Percentiles rank a stretch among this genome's conserved stretches.
Conservation (phyloP, 805 yeast genomes). For the Saturnispora sanitii region DNA sequence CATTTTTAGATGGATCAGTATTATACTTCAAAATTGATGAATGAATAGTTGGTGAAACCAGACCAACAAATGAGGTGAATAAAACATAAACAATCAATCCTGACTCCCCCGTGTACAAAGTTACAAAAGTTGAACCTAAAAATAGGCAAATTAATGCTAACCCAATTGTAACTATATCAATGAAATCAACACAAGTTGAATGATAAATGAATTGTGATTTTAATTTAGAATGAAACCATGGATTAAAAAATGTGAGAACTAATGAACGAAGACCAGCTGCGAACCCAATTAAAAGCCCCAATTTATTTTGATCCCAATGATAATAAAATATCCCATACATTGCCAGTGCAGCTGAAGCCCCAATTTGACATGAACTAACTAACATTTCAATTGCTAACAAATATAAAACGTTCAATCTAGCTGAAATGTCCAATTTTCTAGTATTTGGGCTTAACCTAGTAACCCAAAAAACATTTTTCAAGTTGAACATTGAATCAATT, state of each 20-base stretch:
- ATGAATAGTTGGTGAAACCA: constrained; percentile 49
- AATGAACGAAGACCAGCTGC: constrained; percentile 41
- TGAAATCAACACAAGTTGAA: constrained; percentile 39
- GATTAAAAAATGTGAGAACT: constrained; percentile 41
- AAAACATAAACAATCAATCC: constrained; percentile 23
- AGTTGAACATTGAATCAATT: constrained; percentile 12
- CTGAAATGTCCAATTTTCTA: constrained; percentile 21
- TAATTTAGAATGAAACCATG: constrained; percentile 33
- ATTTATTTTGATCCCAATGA: constrained; percentile 42
- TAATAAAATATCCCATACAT: constrained; percentile 46
- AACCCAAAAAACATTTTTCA: constrained; percentile 46
- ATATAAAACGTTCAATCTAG: constrained; percentile 39
- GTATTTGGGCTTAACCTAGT: constrained; percentile 24
- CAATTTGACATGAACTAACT: constrained; percentile 30
- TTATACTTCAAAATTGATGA: constrained; percentile 52
- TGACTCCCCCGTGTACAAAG: constrained; percentile 32
- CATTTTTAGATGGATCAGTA: constrained; percentile 43
- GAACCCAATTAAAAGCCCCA: constrained; percentile 48
- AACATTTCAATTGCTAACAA: constrained; percentile 40
- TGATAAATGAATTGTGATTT: constrained; percentile 28
- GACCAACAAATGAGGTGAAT: constrained; percentile 38
- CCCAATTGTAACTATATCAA: constrained; percentile 18
- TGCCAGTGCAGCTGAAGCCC: constrained; percentile 34
- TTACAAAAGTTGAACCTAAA: constrained; percentile 20
- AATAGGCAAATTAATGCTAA: constrained; percentile 11